These are phyloP conservation scores for Sporothrix phasma DNA, from an alignment of 2,329 filamentous ascomycete species.

Conservation along the genomic window DNA sequence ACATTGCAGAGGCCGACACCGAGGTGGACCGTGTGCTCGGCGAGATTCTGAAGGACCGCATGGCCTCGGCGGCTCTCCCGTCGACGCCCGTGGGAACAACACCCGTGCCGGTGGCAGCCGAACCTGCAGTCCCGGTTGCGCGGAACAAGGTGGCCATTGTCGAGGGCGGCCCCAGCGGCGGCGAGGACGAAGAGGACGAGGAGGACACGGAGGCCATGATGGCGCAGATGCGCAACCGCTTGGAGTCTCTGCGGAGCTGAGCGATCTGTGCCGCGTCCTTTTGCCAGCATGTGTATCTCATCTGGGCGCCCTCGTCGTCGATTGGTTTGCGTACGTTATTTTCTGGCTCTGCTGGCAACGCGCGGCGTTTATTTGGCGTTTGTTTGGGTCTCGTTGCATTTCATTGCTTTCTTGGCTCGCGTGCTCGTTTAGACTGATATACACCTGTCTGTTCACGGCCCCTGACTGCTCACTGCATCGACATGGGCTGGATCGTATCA, in stretches of 20 bases:
- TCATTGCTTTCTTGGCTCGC: no score
- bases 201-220: conserved; percentile 84
- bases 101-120: conserved; percentile 39
- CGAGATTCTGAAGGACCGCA: conserved; percentile 76
- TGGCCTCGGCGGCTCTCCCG: conserved; percentile 54
- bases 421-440: neutral
- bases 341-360: neutral
- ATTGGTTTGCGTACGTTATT: neutral
- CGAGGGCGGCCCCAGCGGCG: conserved; percentile 39
- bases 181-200: conserved; percentile 60
- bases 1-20: conserved; percentile 56
- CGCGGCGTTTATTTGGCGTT: conserved; percentile 1
- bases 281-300: no score
- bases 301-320: neutral
- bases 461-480: neutral
- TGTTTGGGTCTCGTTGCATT: neutral
- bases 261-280: neutral
- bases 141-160: conserved; percentile 38
- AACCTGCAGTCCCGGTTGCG: conserved; percentile 17
- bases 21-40: conserved; percentile 91
- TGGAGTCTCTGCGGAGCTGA: conserved; percentile 84
- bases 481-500: neutral
- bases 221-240: conserved; percentile 82
- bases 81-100: conserved; percentile 44
- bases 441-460: neutral